Percentiles rank a stretch among this genome's conserved stretches.
Conservation (phyloP, 305 asterid genomes). For the Fraxinus dipetala region DNA sequence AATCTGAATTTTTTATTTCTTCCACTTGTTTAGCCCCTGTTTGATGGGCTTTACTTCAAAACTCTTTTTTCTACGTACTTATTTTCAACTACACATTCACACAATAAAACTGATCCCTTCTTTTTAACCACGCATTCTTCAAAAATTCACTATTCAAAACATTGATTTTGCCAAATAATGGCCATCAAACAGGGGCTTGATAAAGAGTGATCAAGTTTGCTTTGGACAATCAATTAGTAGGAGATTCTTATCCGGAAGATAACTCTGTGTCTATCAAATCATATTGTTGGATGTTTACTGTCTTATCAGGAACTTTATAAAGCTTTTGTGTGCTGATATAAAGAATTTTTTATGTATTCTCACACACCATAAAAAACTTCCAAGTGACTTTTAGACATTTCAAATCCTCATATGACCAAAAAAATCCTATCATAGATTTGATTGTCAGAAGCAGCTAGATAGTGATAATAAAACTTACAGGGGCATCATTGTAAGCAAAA, state of each 20-base stretch:
- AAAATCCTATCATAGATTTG: not conserved
- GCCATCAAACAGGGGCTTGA: not conserved
- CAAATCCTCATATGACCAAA: not conserved
- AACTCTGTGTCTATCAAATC: not conserved
- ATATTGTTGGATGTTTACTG: not conserved
- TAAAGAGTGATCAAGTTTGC: not conserved
- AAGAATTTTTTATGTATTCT: not conserved
- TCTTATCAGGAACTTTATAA: not conserved
- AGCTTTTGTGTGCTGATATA: not conserved
- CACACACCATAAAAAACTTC: not conserved
- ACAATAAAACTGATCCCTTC: no score
- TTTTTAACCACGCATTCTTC: no score
- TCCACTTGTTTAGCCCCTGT: not conserved
- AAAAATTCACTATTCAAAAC: no score
- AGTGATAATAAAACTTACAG: not conserved
- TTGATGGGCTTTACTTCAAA: no score
- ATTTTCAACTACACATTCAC: no score
- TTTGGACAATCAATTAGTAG: not conserved
- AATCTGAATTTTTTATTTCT: not conserved
- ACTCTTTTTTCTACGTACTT: no score
- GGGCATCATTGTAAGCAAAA: not conserved
- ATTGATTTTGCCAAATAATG: no score
- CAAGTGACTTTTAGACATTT: not conserved
- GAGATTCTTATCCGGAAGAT: not conserved
- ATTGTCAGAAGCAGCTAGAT: not conserved